Base-by-base conservation (phyloP, 306 rosid species). In the Hippophae rhamnoides region DNA sequence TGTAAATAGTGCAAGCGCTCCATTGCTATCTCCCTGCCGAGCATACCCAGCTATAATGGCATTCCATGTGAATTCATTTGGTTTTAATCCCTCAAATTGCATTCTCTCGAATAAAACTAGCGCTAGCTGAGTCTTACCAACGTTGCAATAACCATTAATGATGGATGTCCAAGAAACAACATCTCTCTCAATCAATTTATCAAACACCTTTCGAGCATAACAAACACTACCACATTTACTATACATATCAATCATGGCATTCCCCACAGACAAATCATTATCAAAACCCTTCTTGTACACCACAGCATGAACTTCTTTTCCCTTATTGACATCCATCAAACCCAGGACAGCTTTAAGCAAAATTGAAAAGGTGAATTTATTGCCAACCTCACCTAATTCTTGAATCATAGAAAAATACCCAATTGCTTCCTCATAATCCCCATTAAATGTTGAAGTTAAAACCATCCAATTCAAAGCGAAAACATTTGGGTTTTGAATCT, bases 41-140 rank as follows among this genome's bases (percentile, higher is more conserved):
- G 87, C 89, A 76, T 64, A 80, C 0, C 77, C 79, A 0, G 68
- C 82, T 38, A 83, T 43, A 73, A 83, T 70, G 5, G 74, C 77
- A 68, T 86, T 80, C 95, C 95, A 86, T 7, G 95, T 80, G 71
- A 82, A 86, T 18, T 78, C 75, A 76, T 83, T 86, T 1, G 89
- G 89, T 49, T 83, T 73, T 53, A 78, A 56, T 10, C 83, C 81
- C 13, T 80, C 83, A 70, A 76, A n/a, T 56, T 68, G 76, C 95
- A 86, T 83, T 75, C 82, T 69, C 80, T 76, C 83, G 65, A 83
- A 86, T 71, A 82, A 69, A 47, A 41, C 38, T 38, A 71, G 10
- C 3, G 81, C 87, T 8, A 63, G 52, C 65, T 64, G 79, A 55
- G 43, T 69, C 54, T 70, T 60, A 43, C 83, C 81, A 3, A 41